Evolutionary conservation across 306 rosid species (phyloP), one percentile per base, ranked within the genome.

Genomic region (Crataegus laevigata): DNA sequence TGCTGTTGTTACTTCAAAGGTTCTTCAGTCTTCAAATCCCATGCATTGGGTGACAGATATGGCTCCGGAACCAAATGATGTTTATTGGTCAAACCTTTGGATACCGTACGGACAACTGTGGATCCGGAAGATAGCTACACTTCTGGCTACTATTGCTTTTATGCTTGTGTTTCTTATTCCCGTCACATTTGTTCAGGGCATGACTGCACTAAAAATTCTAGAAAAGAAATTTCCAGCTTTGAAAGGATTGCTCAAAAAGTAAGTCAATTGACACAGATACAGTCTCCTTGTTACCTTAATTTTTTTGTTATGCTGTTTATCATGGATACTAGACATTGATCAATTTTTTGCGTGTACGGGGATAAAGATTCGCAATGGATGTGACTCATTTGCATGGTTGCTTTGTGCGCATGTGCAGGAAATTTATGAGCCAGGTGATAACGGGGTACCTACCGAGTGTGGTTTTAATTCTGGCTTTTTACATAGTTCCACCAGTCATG

Each of bases 361-460:
- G 54, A 50, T 50, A 50, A 50, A 50, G 52, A 15, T 50, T 50
- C 18, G 3, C 54, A 50, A 17, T 26, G 38, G 34, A 13, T 10
- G 13, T 71, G 32, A 51, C 30, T 18, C 26, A 36, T 73, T 81
- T 61, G 6, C 34, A 15, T 21, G 69, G 65, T 80, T 74, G 74
- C 34, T 40, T 69, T 30, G 21, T 84, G 36, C 29, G 58, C 63
- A 30, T 69, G 63, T 82, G 67, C 88, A 94, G 98, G 91, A 77
- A 89, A 71, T 79, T 82, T 82, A 58, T 83, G 77, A 81, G 74
- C 81, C 91, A 85, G 89, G 73, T 94, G 82, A 87, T 88, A 74
- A 89, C 97, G 25, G 99, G 99, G 57, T 94, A 94, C 90, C 85
- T 94, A 57, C 99, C 99, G 63, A 94, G 99, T 74, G 96, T 83